phyloP scores from a whole-genome alignment of 139 green algal species.

The Ettlia oleoabundans region DNA sequence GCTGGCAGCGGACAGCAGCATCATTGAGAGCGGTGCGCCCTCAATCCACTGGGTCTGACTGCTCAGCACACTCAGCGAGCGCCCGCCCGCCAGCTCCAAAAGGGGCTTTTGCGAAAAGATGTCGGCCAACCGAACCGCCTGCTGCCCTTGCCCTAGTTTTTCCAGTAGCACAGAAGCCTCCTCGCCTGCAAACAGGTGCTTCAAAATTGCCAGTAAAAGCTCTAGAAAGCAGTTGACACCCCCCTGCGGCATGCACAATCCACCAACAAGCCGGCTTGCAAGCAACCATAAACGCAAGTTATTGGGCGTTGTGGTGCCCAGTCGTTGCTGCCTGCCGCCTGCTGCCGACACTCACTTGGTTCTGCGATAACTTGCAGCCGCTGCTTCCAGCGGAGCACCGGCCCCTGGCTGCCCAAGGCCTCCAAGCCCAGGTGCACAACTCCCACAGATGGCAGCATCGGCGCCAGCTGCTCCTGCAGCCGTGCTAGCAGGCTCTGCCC shows the following conservation, averaged over 20 bases:
- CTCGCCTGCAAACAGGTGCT: constrained; percentile 18
- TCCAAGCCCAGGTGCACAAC: constrained; percentile 54
- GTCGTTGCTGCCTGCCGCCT: too few species aligned
- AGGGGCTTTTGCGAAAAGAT: constrained; percentile 7
- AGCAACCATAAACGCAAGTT: too few species aligned
- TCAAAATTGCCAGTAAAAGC: too few species aligned
- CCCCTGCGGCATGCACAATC: too few species aligned
- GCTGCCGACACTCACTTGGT: constrained; percentile 48
- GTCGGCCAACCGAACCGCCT: not conserved
- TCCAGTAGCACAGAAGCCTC: constrained; percentile 28
- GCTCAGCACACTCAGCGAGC: constrained; percentile 31
- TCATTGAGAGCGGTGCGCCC: not conserved
- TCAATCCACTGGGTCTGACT: constrained; percentile 31
- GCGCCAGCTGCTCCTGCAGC: constrained; percentile 29
- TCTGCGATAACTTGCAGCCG: constrained; percentile 47
- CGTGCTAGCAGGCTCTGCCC: not conserved
- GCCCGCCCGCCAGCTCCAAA: not conserved
- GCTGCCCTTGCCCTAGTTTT: not conserved
- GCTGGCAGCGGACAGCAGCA: constrained; percentile 38
- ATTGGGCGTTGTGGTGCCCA: too few species aligned
- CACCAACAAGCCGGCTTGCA: too few species aligned
- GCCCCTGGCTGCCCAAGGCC: not conserved
- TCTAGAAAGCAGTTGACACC: too few species aligned
- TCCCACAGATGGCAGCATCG: constrained; percentile 16
- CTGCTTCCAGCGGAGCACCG: constrained; percentile 52